Percentiles rank a stretch among this genome's conserved stretches.
These are phyloP conservation scores for Diaporthe helianthi DNA, from an alignment of 2,329 filamentous ascomycete genomes.

Conservation along the genomic window DNA sequence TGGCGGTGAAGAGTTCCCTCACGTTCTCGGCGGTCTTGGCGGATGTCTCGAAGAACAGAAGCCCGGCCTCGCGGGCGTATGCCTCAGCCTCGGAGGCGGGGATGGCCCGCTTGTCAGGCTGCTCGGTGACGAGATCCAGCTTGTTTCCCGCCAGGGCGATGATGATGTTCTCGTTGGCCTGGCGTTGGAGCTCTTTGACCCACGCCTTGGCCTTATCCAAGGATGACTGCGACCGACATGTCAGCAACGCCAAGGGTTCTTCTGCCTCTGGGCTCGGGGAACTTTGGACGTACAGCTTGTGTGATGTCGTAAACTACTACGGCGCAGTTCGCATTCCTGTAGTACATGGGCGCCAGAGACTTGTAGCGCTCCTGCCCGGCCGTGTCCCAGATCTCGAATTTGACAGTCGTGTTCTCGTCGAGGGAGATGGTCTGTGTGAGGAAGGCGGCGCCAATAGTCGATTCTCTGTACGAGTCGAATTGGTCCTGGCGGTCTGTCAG, in stretches of 20 bases:
- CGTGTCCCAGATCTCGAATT: conserved; percentile 99
- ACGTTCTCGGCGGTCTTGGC: conserved; percentile 98
- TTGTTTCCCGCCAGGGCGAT: conserved; percentile 99
- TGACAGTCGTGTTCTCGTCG: conserved; percentile 97
- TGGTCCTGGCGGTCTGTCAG: conserved; percentile 72
- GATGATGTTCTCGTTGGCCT: conserved; percentile 99
- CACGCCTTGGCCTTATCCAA: conserved; percentile 99
- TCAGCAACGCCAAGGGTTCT: conserved; percentile 35
- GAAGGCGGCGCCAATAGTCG: conserved; percentile 97
- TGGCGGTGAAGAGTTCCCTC: conserved; percentile 92
- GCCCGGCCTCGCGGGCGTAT: conserved; percentile 89
- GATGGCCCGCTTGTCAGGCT: conserved; percentile 95
- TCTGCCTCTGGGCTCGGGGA: not conserved
- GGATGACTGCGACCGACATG: conserved; percentile 70
- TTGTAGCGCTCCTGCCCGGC: conserved; percentile 99
- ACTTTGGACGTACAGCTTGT: conserved; percentile 77
- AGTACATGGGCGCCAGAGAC: conserved; percentile 99
- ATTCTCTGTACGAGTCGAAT: conserved; percentile 98
- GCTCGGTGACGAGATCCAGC: conserved; percentile 91
- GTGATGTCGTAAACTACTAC: conserved; percentile 99
- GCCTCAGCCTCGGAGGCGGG: conserved; percentile 88
- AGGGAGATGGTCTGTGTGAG: conserved; percentile 98
- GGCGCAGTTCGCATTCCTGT: conserved; percentile 98
- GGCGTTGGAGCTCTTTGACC: conserved; percentile 98
- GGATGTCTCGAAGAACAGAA: conserved; percentile 98